Conservation (phyloP, 805 yeast species). For the Candida oleophila region DNA sequence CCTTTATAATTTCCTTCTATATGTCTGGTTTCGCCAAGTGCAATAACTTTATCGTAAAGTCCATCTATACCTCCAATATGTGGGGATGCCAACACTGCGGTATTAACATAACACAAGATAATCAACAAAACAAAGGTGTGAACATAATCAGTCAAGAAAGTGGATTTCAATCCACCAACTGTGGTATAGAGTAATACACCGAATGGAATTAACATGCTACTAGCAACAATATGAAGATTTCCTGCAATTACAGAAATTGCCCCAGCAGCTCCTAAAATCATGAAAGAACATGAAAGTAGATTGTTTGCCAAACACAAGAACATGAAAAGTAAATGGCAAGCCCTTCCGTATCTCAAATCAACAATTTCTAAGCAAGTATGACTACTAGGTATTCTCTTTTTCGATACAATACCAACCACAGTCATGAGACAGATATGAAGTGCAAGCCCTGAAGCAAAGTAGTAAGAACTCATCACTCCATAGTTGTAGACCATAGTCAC, state of each 20-base stretch:
- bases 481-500: conserved; percentile 24
- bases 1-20: conserved; percentile 34
- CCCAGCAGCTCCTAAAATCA: conserved; percentile 28
- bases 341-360: conserved; percentile 25
- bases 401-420: conserved; percentile 24
- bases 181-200: conserved; percentile 48
- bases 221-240: conserved; percentile 25
- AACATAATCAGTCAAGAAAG: conserved; percentile 48
- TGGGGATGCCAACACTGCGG: conserved; percentile 23
- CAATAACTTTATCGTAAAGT: conserved; percentile 21
- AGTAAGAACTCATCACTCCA: conserved; percentile 23
- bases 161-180: conserved; percentile 51
- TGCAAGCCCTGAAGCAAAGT: conserved; percentile 26
- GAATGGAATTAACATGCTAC: conserved; percentile 28
- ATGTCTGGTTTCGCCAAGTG: conserved; percentile 16
- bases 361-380: conserved; percentile 31
- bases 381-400: conserved; percentile 25
- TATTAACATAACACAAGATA: conserved; percentile 24
- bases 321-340: conserved; percentile 21
- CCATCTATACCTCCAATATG: conserved; percentile 28
- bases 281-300: conserved; percentile 22
- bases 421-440: conserved; percentile 25
- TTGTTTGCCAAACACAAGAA: conserved; percentile 23
- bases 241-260: conserved; percentile 28
- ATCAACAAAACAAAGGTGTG: conserved; percentile 25